Evolutionary conservation across 129 eudicot genomes (phyloP), one percentile per base, ranked within the genome.

Genomic region (Pittosporum tobira): DNA sequence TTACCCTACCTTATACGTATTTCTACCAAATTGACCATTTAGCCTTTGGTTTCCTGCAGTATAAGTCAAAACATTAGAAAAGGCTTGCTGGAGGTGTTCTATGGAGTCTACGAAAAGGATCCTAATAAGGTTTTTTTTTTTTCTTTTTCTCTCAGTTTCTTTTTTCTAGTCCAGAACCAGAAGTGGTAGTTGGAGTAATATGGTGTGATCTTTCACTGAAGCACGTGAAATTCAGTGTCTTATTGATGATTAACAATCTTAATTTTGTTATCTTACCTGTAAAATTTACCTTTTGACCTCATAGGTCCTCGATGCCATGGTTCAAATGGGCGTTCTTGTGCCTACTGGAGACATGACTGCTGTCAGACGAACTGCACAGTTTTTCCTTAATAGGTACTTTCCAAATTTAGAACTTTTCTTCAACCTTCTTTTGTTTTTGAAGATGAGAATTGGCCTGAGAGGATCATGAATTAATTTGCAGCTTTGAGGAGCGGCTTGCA

Each of bases 291-390:
- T 20, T 63, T 34, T 45, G 48, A 24, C 45, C 79, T n/a, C n/a
- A 69, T 78, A 89, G 97, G 94, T 91, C 65, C 79, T 91, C 67
- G 81, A 91, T 69, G 84, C 99, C 55, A 87, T 81, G 90, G 78
- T 91, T 59, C 96, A 87, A 74, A 91, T 91, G 99, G 99, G 99
- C 19, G 94, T 91, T 72, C 88, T 91, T 48, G 99, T 91, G 40
- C 99, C 99, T 42, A 91, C 99, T 4, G 99, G 99, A 55, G 99
- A 91, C 71, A 91, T 83, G 99, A 91, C 99, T 44, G 99, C 99
- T 72, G 94, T 91, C 54, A 81, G 96, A 73, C 73, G 99, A 73
- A 91, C 99, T 28, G 99, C 99, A 44, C 79, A 68, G 36, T 91
- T 91, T 65, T 91, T 91, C 70, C 96, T 91, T 62, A 84, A 81